Conservation (phyloP, 805 yeast genomes). For the Saccharomycopsis capsularis region DNA sequence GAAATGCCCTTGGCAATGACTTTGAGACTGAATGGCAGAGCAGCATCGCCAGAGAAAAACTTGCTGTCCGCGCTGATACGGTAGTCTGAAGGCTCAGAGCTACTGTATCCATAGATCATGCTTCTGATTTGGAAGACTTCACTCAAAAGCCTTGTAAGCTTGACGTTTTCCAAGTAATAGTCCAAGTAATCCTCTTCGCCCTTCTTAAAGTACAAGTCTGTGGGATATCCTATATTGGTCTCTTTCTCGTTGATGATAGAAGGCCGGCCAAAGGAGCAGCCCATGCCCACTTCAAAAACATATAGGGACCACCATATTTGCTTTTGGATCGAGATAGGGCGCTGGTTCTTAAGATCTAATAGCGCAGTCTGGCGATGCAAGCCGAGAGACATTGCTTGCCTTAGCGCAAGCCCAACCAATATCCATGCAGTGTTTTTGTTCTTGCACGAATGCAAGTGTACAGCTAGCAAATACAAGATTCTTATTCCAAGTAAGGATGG, state of each 20-base stretch:
- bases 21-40: constrained; percentile 31
- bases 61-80: too few relatives aligned
- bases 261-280: constrained; percentile 41
- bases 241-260: constrained; percentile 39
- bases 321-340: constrained; percentile 27
- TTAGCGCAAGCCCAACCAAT: constrained; percentile 39
- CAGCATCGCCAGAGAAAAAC: too few relatives aligned
- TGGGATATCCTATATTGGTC: constrained; percentile 37
- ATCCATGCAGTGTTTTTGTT: constrained; percentile 45
- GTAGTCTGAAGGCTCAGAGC: too few relatives aligned
- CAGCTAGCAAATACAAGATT: constrained; percentile 35
- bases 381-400: constrained; percentile 45
- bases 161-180: constrained; percentile 31
- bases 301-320: constrained; percentile 38
- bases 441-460: constrained; percentile 38
- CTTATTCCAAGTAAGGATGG: constrained; percentile 41
- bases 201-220: constrained; percentile 25
- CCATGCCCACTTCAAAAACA: constrained; percentile 35
- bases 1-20: constrained; percentile 36
- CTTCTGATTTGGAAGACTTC: constrained; percentile 36
- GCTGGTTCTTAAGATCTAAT: constrained; percentile 34
- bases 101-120: constrained; percentile 29
- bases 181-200: constrained; percentile 28
- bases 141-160: constrained; percentile 33
- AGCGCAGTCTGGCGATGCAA: constrained; percentile 36